phyloP scores from a whole-genome alignment of 768 basidiomycete genomes.

The Porphyrellus cyaneotinctus region DNA sequence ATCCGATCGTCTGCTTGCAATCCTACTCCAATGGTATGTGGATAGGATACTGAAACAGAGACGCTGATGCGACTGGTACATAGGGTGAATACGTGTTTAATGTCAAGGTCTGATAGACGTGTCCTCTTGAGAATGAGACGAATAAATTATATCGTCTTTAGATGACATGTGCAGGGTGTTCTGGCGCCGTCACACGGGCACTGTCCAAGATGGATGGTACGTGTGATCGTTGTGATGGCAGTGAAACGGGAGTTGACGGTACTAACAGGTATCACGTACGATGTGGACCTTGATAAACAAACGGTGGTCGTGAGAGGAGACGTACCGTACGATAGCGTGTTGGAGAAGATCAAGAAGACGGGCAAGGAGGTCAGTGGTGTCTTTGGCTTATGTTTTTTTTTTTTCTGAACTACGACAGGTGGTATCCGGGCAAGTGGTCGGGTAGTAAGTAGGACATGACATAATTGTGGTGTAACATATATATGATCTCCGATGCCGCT shows the following conservation, averaged over 20 bases:
- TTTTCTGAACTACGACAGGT: conserved; percentile 28
- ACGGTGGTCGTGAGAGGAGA: conserved; percentile 65
- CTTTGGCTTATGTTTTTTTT: neutral
- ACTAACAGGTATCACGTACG: conserved; percentile 36
- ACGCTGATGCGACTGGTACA: conserved; percentile 1
- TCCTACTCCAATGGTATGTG: conserved; percentile 22
- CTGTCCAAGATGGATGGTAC: conserved; percentile 56
- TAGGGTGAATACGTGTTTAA: conserved; percentile 62
- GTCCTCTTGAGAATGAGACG: neutral
- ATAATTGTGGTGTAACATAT: too few relatives aligned
- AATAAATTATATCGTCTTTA: conserved; percentile 25
- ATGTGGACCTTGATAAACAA: conserved; percentile 64
- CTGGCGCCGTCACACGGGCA: conserved; percentile 73
- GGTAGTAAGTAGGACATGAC: too few relatives aligned
- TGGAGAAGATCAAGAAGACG: conserved; percentile 82
- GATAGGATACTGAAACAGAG: neutral
- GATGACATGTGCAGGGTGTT: conserved; percentile 90
- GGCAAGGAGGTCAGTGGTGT: conserved; percentile 69
- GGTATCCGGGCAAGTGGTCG: conserved; percentile 41
- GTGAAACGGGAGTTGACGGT: neutral
- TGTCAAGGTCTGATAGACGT: conserved; percentile 58
- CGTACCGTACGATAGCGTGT: conserved; percentile 58
- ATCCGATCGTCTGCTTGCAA: neutral
- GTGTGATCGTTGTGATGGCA: neutral
- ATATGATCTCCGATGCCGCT: neutral